Conservation (phyloP, 352 stramenopile genomes). For the Globisporangium spiculum region DNA sequence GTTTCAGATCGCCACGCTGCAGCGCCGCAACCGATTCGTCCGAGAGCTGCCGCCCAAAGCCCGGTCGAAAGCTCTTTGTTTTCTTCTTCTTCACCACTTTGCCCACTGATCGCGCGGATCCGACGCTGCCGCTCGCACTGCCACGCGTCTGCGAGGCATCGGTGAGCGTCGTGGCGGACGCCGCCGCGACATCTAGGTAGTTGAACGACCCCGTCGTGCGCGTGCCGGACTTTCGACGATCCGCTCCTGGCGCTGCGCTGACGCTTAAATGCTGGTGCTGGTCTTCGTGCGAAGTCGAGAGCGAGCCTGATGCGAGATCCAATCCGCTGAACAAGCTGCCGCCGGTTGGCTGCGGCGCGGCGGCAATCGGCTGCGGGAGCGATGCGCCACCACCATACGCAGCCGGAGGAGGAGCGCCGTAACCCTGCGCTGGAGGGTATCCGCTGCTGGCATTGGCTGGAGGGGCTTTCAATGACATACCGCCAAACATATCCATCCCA, state of each 20-base stretch:
- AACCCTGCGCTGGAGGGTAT: slow-evolving; percentile 15
- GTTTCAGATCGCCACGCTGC: slow-evolving; percentile 71
- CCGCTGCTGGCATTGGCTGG: slow-evolving; percentile 6
- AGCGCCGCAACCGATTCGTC: slow-evolving; percentile 77
- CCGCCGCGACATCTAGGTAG: slow-evolving; percentile 49
- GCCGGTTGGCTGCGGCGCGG: neutral
- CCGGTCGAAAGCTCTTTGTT: slow-evolving; percentile 81
- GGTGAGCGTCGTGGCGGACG: slow-evolving; percentile 20
- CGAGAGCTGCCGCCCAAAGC: slow-evolving; percentile 80
- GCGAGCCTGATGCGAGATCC: slow-evolving; percentile 35
- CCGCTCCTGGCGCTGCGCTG: slow-evolving; percentile 3
- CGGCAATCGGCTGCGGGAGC: slow-evolving; percentile 4
- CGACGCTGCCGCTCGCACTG: slow-evolving; percentile 23
- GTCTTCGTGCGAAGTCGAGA: slow-evolving; percentile 24
- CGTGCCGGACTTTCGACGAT: slow-evolving; percentile 38
- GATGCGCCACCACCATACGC: slow-evolving; percentile 16
- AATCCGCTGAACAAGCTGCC: slow-evolving; percentile 47
- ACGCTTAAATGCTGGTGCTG: slow-evolving; percentile 2
- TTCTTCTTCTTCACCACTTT: slow-evolving; percentile 85
- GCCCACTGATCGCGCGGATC: slow-evolving; percentile 28
- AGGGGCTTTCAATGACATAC: slow-evolving; percentile 61
- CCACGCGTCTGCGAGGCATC: slow-evolving; percentile 25
- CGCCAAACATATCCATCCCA: slow-evolving; percentile 67
- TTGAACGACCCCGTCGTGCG: slow-evolving; percentile 52
- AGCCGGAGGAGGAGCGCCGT: slow-evolving; percentile 22